Evolutionary conservation across 2,329 filamentous ascomycete species (phyloP).

Genomic region (Hypoxylon sp.): DNA sequence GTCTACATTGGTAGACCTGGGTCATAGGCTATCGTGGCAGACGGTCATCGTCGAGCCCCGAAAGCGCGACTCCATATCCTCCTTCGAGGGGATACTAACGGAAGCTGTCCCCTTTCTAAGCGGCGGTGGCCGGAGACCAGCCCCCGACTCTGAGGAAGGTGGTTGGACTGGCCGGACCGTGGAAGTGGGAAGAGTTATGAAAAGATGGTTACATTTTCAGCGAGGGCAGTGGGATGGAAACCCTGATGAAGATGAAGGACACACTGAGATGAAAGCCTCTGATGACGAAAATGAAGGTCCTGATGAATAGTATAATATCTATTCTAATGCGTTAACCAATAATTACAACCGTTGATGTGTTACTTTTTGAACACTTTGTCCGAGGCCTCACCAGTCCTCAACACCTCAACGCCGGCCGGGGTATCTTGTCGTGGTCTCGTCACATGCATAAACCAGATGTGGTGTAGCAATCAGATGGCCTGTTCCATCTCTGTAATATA

Average conservation of each 20-base stretch:
- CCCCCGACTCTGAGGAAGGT: conserved; percentile 60
- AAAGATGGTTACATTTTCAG: conserved; percentile 74
- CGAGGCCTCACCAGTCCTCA: conserved; percentile 20
- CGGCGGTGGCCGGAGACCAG: conserved; percentile 61
- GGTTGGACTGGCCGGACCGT: conserved; percentile 71
- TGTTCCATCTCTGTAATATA: conserved; percentile 99
- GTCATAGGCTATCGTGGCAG: conserved; percentile 58
- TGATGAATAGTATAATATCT: conserved; percentile 21
- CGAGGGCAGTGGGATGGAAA: conserved; percentile 53
- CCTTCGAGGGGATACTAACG: conserved; percentile 57
- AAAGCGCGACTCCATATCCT: conserved; percentile 4
- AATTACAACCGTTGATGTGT: conserved; percentile 13
- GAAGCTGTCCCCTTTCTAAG: conserved; percentile 73
- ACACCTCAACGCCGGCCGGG: conserved; percentile 57
- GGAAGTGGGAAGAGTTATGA: conserved; percentile 67
- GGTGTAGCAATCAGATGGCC: conserved; percentile 64
- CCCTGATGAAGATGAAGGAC: conserved; percentile 29
- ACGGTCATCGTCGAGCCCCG: conserved; percentile 63
- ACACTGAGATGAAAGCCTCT: neutral
- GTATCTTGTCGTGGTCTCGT: conserved; percentile 55
- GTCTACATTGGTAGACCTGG: conserved; percentile 73
- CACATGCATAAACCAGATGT: conserved; percentile 42
- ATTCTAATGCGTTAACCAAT: conserved; percentile 8
- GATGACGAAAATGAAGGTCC: neutral
- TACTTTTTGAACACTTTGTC: conserved; percentile 18